Evolutionary conservation across 106 monocot genomes (phyloP).

Genomic region (Dioscorea dumetorum): DNA sequence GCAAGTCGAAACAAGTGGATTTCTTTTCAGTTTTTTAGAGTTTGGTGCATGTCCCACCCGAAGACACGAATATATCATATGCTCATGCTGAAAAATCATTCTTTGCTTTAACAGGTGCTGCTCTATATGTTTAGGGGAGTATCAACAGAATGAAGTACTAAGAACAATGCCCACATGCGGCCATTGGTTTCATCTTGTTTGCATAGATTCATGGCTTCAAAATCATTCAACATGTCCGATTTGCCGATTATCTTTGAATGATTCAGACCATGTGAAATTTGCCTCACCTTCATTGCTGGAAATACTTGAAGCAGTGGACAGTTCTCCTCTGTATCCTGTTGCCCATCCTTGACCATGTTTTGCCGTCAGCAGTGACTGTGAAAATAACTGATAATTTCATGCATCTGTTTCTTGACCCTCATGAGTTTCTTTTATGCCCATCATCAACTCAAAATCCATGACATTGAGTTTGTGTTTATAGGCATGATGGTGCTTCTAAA

Average conservation of each 20-base stretch:
- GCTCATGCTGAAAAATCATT: neutral
- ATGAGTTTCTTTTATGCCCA: neutral
- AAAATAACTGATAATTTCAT: neutral
- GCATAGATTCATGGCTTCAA: constrained; percentile 56
- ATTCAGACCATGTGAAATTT: neutral
- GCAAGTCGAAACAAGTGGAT: no score
- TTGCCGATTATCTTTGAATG: constrained; percentile 35
- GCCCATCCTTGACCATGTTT: constrained; percentile 4
- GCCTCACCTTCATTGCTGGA: neutral
- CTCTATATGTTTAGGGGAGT: constrained; percentile 62
- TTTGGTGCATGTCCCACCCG: neutral
- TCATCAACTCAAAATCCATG: neutral
- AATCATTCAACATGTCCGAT: constrained; percentile 59
- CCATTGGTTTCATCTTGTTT: constrained; percentile 49
- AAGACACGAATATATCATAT: no score
- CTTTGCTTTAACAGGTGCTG: constrained; percentile 34
- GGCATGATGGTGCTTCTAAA: neutral
- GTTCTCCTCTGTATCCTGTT: neutral
- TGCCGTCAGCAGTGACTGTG: neutral
- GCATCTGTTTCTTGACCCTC: constrained; percentile 3
- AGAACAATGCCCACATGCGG: constrained; percentile 44
- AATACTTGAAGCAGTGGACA: neutral
- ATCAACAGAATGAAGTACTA: constrained; percentile 58
- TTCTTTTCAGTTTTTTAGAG: no score
- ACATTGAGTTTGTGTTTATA: neutral